Evolutionary conservation across 2,329 filamentous ascomycete species (phyloP), one percentile per base, ranked within the genome.

Genomic region (Aspergillus sp.): DNA sequence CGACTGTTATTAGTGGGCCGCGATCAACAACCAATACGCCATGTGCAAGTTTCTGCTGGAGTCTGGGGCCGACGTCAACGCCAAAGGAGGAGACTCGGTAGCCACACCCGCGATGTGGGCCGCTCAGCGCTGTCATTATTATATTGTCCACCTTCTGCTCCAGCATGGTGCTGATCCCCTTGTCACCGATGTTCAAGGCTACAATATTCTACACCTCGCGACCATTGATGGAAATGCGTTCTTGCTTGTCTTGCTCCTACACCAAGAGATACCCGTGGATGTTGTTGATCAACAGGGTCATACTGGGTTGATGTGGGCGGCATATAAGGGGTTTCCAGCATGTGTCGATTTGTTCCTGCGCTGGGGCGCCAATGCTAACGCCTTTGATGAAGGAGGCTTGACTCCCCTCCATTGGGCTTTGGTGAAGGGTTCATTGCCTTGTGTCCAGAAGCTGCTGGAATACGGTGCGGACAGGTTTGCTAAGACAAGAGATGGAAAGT

Each of bases 1-100:
- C 12, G 7, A 45, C 50, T 56, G 32, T 39, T 45, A 39, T 45
- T 64, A 98, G 89, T 98, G 93, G 93, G 93, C 93, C 37, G 89
- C 94, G 32, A 97, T 98, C 67, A 98, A 98, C 73, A 97, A 97
- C 63, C 93, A 96, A 66, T 94, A 91, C 72, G 88, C 88, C 54
- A 90, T 97, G 75, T 96, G 91, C 79, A 91, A 93, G 67, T 96
- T 94, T 69, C 82, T 98, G 36, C 80, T 98, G 63, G 87, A 86
- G 53, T 74, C 75, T 39, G 90, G 90, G 60, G 93, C 90, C 61
- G 86, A 95, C 62, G 86, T 97, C 59, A 97, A 98, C 70, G 85
- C 83, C 50, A 95, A 94, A 68, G 93, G 94, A 66, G 93, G 93
- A 66, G 91, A 97, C 62, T 95, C 90, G 7, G 79, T 95, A 34